Evolutionary conservation across 2,329 filamentous ascomycete species (phyloP).

Genomic region (Fusarium haematococcum): DNA sequence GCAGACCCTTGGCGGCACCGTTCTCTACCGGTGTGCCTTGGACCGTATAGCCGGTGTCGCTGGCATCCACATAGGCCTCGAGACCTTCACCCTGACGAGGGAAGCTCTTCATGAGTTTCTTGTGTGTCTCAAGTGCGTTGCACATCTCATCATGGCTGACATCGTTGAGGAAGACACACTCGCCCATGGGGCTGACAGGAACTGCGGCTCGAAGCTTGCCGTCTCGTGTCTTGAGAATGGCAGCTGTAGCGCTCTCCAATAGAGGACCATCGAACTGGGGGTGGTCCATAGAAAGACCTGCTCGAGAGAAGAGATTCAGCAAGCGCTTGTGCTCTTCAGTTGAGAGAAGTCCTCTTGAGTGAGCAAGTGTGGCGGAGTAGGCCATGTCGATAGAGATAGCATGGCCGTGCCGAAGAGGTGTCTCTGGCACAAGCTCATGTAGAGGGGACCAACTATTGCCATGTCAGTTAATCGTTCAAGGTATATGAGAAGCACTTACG

Average conservation of each 20-base stretch:
- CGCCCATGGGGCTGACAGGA: constrained; percentile 71
- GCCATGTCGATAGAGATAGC: constrained; percentile 83
- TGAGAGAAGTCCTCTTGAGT: constrained; percentile 70
- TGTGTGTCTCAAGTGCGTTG: constrained; percentile 70
- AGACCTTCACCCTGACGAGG: constrained; percentile 73
- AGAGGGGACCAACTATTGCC: constrained; percentile 73
- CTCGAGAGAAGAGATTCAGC: constrained; percentile 75
- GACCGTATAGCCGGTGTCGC: constrained; percentile 71
- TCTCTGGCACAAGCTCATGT: constrained; percentile 76
- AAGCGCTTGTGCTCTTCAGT: constrained; percentile 71
- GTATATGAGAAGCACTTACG: constrained; percentile 53
- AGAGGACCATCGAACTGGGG: constrained; percentile 74
- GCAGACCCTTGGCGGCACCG: not conserved
- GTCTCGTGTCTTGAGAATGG: constrained; percentile 78
- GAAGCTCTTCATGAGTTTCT: constrained; percentile 71
- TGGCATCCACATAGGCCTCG: constrained; percentile 76
- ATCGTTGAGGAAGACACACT: constrained; percentile 77
- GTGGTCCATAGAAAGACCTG: constrained; percentile 79
- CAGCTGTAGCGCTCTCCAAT: constrained; percentile 73
- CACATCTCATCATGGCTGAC: constrained; percentile 72
- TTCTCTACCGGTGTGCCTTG: constrained; percentile 45
- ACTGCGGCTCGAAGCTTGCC: constrained; percentile 76
- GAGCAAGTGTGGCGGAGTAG: constrained; percentile 76
- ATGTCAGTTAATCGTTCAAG: not conserved
- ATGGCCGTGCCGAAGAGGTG: constrained; percentile 77